Evolutionary conservation across 139 green algal species (phyloP), one percentile per base, ranked within the genome.

Genomic region (Raphidocelis subcapitata): DNA sequence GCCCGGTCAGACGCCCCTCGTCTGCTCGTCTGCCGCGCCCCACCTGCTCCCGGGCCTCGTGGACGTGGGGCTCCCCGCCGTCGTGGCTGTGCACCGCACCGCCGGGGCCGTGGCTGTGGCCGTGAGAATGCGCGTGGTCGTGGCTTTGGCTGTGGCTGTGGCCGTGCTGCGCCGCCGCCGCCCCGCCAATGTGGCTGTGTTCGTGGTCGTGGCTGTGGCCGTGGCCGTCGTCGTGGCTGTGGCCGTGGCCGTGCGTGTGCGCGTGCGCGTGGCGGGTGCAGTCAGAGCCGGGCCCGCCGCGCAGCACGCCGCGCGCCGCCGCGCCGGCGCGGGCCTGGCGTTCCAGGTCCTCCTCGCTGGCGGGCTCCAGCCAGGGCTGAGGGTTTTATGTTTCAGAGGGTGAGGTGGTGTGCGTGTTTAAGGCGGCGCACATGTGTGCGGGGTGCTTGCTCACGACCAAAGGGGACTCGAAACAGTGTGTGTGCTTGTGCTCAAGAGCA

Each of bases 341-440:
- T 16, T 72, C 62, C 31, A 82, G 61, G 28, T 84, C 68, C 62
- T 79, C 23, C 24, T 65, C 35, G 2, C 64, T 72, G 37, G 81
- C 79, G 5, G 69, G 60, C 44, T 76, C 49, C 37, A 87, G 71
- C 81, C 81, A 86, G 35, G 73, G 69, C 54, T n/a, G n/a, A n/a
- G n/a, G n/a, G n/a, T n/a, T n/a, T n/a, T n/a, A n/a, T n/a, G n/a
- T n/a, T n/a, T n/a, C n/a, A n/a, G n/a, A n/a, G n/a, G n/a, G n/a
- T n/a, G n/a, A n/a, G n/a, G n/a, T n/a, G n/a, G n/a, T n/a, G n/a
- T n/a, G n/a, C n/a, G n/a, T n/a, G n/a, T n/a, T n/a, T n/a, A n/a
- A n/a, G n/a, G n/a, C n/a, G n/a, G n/a, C n/a, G n/a, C n/a, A n/a
- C n/a, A n/a, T n/a, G n/a, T n/a, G n/a, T n/a, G n/a, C n/a, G n/a